Evolutionary conservation across 306 rosid genomes (phyloP), one percentile per base, ranked within the genome.

Genomic region (Purshia tridentata): DNA sequence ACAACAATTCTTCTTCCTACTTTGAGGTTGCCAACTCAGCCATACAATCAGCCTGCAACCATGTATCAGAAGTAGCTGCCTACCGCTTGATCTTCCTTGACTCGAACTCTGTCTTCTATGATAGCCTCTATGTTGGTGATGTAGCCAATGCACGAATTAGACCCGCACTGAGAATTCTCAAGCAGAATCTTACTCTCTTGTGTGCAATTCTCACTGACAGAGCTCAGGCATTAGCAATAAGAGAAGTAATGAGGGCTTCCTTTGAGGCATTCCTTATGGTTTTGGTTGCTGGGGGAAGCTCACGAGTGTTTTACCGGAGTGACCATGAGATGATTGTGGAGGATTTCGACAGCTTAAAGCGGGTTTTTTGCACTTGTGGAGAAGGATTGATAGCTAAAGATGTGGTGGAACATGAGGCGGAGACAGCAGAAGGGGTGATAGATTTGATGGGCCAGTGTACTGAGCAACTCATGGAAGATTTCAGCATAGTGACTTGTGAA

Each of bases 211-310:
- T 94, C n/a, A 60, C 83, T 0, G 92, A 91, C 48, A 76, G 75
- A 76, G 98, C 98, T 10, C 99, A 91, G 50, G 84, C 98, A 48
- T 55, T 87, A 69, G 99, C 97, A 9, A 78, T 91, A 72, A 91
- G 76, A 76, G 96, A 91, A 82, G 91, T 94, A 59, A 91, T 94
- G 97, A 91, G 59, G 82, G 86, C 98, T 14, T 82, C 97, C 0
- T 91, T 85, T n/a, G 97, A 91, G 41, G 95, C 96, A 54, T 90
- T 85, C 76, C 85, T 88, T n/a, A 94, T 90, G 97, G 96, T 88
- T 61, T 75, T 94, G 83, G 86, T 94, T 4, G 97, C 99, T 0
- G 99, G 99, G 16, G 99, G 99, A 57, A 75, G 65, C 77, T 77
- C 91, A 53, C 60, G 99, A 48, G 90, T 82, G 49, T 94, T 88